Evolutionary conservation across 1,284 basidiomycete species (phyloP).

Genomic region (Ustilago trichophora): DNA sequence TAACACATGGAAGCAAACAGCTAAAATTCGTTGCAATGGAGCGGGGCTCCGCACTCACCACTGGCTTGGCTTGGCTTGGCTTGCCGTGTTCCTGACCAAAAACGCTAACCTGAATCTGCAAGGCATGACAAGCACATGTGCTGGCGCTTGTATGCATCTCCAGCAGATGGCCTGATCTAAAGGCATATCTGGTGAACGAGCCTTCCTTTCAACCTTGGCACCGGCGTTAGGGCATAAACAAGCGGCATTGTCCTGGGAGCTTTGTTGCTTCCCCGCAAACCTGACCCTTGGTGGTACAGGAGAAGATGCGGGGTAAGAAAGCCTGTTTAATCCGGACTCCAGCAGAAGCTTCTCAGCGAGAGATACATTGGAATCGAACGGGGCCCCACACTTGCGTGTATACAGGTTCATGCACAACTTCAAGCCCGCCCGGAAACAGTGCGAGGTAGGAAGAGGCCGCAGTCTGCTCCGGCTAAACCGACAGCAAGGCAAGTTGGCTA

Average conservation of each 20-base stretch:
- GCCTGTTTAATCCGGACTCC: conserved; percentile 9
- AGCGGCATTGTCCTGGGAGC: too few species aligned
- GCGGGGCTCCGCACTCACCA: too few species aligned
- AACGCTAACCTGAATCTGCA: too few species aligned
- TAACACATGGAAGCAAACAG: too few species aligned
- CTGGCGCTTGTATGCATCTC: conserved; percentile 1
- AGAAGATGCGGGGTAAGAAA: background rate
- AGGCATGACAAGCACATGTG: background rate
- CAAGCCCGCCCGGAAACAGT: background rate
- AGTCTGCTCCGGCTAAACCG: background rate
- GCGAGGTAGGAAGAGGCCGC: background rate
- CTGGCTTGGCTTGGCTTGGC: too few species aligned
- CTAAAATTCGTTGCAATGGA: too few species aligned
- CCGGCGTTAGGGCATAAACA: too few species aligned
- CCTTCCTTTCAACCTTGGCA: too few species aligned
- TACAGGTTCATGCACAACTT: background rate
- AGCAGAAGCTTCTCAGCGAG: background rate
- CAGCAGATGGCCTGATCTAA: background rate
- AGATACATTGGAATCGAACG: background rate
- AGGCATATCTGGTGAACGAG: too few species aligned
- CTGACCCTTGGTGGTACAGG: background rate
- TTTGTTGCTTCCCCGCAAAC: too few species aligned
- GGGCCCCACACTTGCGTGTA: conserved; percentile 6
- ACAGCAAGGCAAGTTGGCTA: too few species aligned
- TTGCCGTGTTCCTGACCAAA: too few species aligned